Evolutionary conservation across 371 early-diverging fungal genomes (phyloP), one percentile per base, ranked within the genome.

Genomic region (Actinomucor elegans): DNA sequence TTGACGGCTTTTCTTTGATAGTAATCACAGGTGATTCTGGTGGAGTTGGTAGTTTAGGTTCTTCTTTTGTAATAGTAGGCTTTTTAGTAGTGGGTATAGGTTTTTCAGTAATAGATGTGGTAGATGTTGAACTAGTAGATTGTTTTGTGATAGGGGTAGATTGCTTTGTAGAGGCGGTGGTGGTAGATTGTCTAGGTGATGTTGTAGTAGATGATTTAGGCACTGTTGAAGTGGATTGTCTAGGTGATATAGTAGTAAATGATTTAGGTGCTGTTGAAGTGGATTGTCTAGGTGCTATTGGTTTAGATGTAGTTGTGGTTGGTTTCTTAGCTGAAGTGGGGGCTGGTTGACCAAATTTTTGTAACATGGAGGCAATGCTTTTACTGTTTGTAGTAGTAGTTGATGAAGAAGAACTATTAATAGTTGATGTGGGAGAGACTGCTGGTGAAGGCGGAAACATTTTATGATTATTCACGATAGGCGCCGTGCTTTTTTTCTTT

Each of bases 321-420:
- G 58, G 12, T 41, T 11, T n/a, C n/a, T n/a, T n/a, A n/a, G n/a
- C n/a, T n/a, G n/a, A n/a, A n/a, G n/a, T n/a, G n/a, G 47, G 27
- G 11, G 40, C 35, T 49, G 55, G 54, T 24, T 50, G 59, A 27
- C 52, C 55, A 41, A 64, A 69, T 34, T 59, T 58, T 11, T 57
- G 58, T 24, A 69, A 41, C 20, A 69, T 58, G 33, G 61, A 51
- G 12, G 62, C 57, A 26, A 69, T 59, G 5, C 55, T 31, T 2
- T 23, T 37, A 32, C 44, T 20, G 27, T 18, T 41, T 3, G 18
- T 9, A 12, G 12, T 31, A 14, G 7, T 42, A n/a, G 10, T 42
- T 5, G 21, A 33, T 6, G 2, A 29, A 27, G 18, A 29, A n/a
- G 17, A 20, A n/a, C 5, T 42, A 7, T 9, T 18, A 10, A 52